Evolutionary conservation across 2,329 filamentous ascomycete species (phyloP).

Genomic region (Trichophyton schoenleinii): DNA sequence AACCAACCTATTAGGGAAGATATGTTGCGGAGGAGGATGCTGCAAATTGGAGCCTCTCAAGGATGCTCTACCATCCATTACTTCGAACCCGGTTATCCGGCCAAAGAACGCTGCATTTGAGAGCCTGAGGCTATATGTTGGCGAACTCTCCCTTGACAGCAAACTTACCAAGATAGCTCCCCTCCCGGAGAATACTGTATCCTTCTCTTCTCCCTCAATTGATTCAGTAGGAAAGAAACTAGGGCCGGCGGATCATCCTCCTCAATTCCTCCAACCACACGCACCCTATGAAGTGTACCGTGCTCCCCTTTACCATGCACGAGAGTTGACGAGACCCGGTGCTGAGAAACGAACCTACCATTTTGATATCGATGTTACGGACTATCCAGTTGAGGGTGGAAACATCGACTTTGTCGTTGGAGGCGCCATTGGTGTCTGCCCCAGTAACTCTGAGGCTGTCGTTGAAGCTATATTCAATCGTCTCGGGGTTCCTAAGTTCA

Average conservation of each 20-base stretch:
- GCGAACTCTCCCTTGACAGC: conserved; percentile 57
- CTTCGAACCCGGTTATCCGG: conserved; percentile 37
- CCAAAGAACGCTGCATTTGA: conserved; percentile 79
- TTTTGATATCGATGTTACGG: conserved; percentile 91
- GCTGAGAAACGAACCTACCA: conserved; percentile 96
- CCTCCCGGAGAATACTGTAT: conserved; percentile 62
- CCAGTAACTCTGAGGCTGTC: conserved; percentile 62
- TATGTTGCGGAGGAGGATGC: conserved; percentile 54
- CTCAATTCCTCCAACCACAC: conserved; percentile 84
- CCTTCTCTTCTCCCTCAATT: conserved; percentile 38
- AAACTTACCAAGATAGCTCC: conserved; percentile 58
- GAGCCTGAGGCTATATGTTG: conserved; percentile 64
- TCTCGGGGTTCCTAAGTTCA: conserved; percentile 65
- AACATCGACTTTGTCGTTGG: conserved; percentile 89
- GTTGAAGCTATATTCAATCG: conserved; percentile 78
- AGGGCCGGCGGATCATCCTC: conserved; percentile 51
- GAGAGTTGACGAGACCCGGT: conserved; percentile 74
- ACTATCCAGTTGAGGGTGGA: conserved; percentile 73
- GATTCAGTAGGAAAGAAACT: conserved; percentile 23
- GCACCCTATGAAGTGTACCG: conserved; percentile 85
- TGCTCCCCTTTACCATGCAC: conserved; percentile 70
- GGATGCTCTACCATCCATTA: conserved; percentile 28
- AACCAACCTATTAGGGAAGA: conserved; percentile 49
- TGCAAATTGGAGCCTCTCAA: conserved; percentile 47
- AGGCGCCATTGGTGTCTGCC: conserved; percentile 84